Evolutionary conservation across 805 yeast genomes (phyloP).

Genomic region (Saturnispora dispora): DNA sequence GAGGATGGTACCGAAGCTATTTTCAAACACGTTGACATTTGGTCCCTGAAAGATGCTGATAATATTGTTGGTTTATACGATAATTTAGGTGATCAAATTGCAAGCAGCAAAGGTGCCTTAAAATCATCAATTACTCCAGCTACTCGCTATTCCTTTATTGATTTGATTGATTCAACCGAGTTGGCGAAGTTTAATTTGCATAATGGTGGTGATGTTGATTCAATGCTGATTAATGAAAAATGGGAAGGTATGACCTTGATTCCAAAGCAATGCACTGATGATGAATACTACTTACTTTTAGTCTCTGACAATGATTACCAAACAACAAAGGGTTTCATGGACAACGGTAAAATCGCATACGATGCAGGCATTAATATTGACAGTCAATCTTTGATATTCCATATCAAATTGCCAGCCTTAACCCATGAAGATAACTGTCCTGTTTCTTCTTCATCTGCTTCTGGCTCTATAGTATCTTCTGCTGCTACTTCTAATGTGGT

Average conservation of each 20-base stretch:
- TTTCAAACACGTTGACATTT: slow-evolving; percentile 24
- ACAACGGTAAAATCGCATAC: slow-evolving; percentile 20
- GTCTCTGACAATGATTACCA: slow-evolving; percentile 26
- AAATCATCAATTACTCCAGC: slow-evolving; percentile 20
- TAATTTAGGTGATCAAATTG: slow-evolving; percentile 19
- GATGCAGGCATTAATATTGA: slow-evolving; percentile 23
- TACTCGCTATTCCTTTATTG: slow-evolving; percentile 21
- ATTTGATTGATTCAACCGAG: slow-evolving; percentile 20
- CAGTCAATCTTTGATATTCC: slow-evolving; percentile 25
- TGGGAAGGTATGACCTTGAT: slow-evolving; percentile 28
- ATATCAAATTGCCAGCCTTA: slow-evolving; percentile 23
- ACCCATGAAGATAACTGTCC: slow-evolving; percentile 8
- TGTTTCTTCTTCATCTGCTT: neutral
- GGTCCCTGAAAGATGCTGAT: slow-evolving; percentile 22
- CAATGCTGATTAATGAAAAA: slow-evolving; percentile 23
- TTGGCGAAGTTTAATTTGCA: slow-evolving; percentile 26
- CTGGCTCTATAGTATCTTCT: neutral
- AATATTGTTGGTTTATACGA: slow-evolving; percentile 26
- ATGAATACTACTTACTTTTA: slow-evolving; percentile 23
- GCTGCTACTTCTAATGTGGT: neutral
- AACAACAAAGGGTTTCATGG: slow-evolving; percentile 25
- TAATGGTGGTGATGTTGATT: slow-evolving; percentile 26
- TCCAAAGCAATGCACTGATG: slow-evolving; percentile 25
- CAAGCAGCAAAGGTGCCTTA: slow-evolving; percentile 19
- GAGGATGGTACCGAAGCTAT: slow-evolving; percentile 18